Percentiles rank a stretch among this genome's conserved stretches.
Conservation (phyloP, 306 rosid species). For the Mimosa bimucronata region DNA sequence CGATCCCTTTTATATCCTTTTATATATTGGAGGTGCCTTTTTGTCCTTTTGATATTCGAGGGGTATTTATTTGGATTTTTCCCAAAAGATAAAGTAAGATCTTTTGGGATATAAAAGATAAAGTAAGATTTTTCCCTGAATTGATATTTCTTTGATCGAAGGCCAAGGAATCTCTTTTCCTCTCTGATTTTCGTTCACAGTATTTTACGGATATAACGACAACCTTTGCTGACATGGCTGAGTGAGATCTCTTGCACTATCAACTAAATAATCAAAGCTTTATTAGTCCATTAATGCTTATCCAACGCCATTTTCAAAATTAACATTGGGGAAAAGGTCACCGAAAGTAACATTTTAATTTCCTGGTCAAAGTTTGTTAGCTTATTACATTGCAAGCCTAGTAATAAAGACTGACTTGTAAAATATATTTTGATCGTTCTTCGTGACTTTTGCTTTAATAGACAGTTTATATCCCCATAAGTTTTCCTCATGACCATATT, state of each 20-base stretch:
- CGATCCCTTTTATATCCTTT: too few relatives aligned
- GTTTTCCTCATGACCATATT: background rate
- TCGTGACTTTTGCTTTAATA: background rate
- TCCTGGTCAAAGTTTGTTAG: background rate
- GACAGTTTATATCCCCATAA: background rate
- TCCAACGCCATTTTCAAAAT: background rate
- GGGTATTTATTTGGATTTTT: too few relatives aligned
- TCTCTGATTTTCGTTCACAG: background rate
- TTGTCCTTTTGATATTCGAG: too few relatives aligned
- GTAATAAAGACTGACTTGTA: background rate
- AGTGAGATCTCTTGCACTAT: background rate
- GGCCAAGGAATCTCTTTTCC: background rate
- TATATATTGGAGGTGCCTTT: too few relatives aligned
- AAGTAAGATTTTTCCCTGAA: background rate
- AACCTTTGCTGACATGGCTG: background rate
- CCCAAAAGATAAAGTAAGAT: background rate
- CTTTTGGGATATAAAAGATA: too few relatives aligned
- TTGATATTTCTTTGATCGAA: background rate
- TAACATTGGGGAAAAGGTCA: background rate
- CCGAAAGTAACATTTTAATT: background rate
- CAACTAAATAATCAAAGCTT: background rate
- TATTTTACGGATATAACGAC: background rate
- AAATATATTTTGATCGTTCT: background rate
- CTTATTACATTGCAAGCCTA: background rate
- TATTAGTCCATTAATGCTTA: background rate